phyloP scores from a whole-genome alignment of 1,139 yeast genomes.

The Debaryomyces fabryi region DNA sequence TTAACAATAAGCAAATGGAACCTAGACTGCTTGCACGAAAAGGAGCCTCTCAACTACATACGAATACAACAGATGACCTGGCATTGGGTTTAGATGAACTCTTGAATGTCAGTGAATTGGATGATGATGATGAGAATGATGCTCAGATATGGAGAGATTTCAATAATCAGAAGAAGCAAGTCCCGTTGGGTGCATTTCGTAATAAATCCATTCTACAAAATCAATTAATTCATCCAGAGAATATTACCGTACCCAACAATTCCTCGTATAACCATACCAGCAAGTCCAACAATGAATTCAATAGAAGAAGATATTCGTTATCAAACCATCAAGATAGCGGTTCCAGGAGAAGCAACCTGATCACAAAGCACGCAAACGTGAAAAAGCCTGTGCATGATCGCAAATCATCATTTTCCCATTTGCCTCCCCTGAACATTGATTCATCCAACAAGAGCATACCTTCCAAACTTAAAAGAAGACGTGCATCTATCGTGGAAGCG shows the following conservation, averaged over 20 bases:
- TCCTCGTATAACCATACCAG: slow-evolving; percentile 25
- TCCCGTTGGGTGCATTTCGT: slow-evolving; percentile 87
- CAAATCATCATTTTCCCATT: background rate
- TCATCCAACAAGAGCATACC: slow-evolving; percentile 12
- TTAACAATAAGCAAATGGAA: slow-evolving; percentile 13
- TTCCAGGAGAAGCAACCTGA: background rate
- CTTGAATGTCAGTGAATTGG: slow-evolving; percentile 84
- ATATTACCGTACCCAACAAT: slow-evolving; percentile 23
- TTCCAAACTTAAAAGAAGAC: slow-evolving; percentile 42
- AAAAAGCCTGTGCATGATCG: slow-evolving; percentile 5
- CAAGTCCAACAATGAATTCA: slow-evolving; percentile 24
- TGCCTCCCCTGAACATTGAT: background rate
- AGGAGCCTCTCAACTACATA: slow-evolving; percentile 18
- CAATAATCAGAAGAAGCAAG: slow-evolving; percentile 53
- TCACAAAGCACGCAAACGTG: background rate
- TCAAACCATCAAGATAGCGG: slow-evolving; percentile 12
- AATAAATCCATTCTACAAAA: slow-evolving; percentile 63
- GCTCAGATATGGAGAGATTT: slow-evolving; percentile 56
- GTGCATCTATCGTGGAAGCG: slow-evolving; percentile 71
- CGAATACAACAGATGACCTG: slow-evolving; percentile 48
- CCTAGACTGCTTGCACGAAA: slow-evolving; percentile 27
- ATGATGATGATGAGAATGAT: slow-evolving; percentile 69
- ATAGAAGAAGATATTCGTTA: slow-evolving; percentile 23
- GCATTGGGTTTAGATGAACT: slow-evolving; percentile 84
- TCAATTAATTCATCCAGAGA: slow-evolving; percentile 25